Evolutionary conservation across 2,329 filamentous ascomycete genomes (phyloP), one percentile per base, ranked within the genome.

Genomic region (Colletotrichum sp.): DNA sequence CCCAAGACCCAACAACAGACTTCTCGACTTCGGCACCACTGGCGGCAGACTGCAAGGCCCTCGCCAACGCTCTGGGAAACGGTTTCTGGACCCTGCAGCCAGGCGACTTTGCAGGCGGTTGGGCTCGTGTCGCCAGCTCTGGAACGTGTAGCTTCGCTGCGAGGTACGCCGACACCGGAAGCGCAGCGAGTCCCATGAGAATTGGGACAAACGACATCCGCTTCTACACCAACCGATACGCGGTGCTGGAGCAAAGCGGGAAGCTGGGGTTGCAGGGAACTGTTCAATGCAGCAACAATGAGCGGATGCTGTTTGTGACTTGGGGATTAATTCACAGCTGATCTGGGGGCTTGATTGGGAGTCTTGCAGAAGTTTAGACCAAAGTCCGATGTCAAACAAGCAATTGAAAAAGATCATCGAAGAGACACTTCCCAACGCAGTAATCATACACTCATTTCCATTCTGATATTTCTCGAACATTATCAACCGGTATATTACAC

Each of bases 161-260:
- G 44, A 64, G 71, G 21, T 57, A 66, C 5, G 71, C 70, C 64
- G 60, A 72, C 32, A 36, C 65, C 13, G 62, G 62, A 12, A 72
- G 63, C 16, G 52, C 39, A 12, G 30, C 24, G 15, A 70, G 34
- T 59, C 39, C 52, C n/a, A 55, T 78, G 44, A 66, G 32, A 13
- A 67, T 78, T 30, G 77, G 77, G 24, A 77, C 77, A 30, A 78
- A 78, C 28, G 77, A 78, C 10, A 49, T 78, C 12, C 67, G 73
- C 18, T 78, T 75, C 44, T 76, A 78, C 55, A 75, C 69, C 7
- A 68, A 36, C 5, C 69, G 76, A 13, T 74, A 72, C 18, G 28
- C 32, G 13, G 24, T 36, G 10, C 44, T 74, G 63, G 70, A 71
- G 6, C 24, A 72, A 32, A 36, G 77, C 16, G 76, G 72, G 5